Base-by-base conservation (phyloP, 192 early-diverging fungal species). In the Mortierella claussenii region DNA sequence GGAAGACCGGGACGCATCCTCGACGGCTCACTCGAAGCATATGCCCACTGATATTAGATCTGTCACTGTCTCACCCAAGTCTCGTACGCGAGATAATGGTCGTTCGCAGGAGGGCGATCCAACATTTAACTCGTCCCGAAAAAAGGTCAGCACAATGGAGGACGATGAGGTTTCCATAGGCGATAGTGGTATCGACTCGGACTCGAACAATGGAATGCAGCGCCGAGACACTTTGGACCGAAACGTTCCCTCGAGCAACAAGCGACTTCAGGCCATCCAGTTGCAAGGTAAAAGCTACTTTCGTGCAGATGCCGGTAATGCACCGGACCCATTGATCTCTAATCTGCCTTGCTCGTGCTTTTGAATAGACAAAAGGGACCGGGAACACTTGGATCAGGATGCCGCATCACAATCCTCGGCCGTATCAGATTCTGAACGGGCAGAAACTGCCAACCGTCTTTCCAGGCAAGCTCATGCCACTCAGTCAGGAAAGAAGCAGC, bases 151-250 rank as follows among this genome's bases (percentile, higher is more conserved):
- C 45, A 32, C 27, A 18, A 37, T 30, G 1, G 73, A 76, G 24
- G 73, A 76, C 27, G 73, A 66, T 20, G 59, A 67, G n/a, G 47
- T 76, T 15, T 76, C 73, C 15, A 76, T 76, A 28, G 73, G 65
- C 21, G 73, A 76, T 28, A 76, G 73, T 57, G 73, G 73, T 10
- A 76, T 76, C 27, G 73, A 76, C n/a, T 76, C 73, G 4, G 73
- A 76, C 33, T 76, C 73, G 26, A 76, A 76, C 37, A 58, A 76
- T 51, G 53, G 58, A 32, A 28, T 28, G 11, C 30, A 27, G 46
- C 50, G 55, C 11, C 60, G 55, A 18, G 56, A 74, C 2, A 26
- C 53, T 11, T 40, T 51, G 60, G 48, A 37, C 8, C 46, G 34
- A 2, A 2, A 12, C 23, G 49, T 20, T 15, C n/a, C 40, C 40